Base-by-base conservation (phyloP, 2,329 filamentous ascomycete genomes). In the Talaromyces funiculosus region DNA sequence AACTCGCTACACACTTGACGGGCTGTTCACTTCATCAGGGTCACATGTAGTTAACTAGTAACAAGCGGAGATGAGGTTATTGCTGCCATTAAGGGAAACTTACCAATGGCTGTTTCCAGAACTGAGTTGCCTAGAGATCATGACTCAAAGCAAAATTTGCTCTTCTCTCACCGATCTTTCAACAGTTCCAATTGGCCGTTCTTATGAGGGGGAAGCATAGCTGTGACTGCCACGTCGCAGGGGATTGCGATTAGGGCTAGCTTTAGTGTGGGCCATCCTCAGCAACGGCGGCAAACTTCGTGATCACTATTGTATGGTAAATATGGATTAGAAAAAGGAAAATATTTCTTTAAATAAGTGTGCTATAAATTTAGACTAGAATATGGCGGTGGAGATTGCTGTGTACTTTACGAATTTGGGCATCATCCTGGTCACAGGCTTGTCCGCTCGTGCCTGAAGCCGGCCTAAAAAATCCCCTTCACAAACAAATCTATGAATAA, bases 141-240 rank as follows among this genome's bases (percentile, higher is more conserved):
- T 16, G 4, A 45, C 24, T 37, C 22, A 33, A 57, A 47, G 18
- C 54, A 2, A 33, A 7, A 20, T 37, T 42, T 47, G 40, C 22
- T 57, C 16, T 35, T 51, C 29, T 20, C 31, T 57, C 55, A 57
- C 55, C 55, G 42, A 49, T 16, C 16, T 49, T 57, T 57, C 4
- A 38, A 7, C 20, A 24, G n/a, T 22, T 24, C 20, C 31, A 49
- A 47, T 57, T 26, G 42, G 54, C 40, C 12, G 20, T 37, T 24
- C 2, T 20, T n/a, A 16, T 10, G 22, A 16, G 10, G 18, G 29
- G 20, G 18, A 16, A 20, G 31, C 3, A 22, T 49, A 42, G 38
- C 26, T 57, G 31, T 47, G 12, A 35, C 35, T 20, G 31, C 55
- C 55, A 57, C 55, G 55, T 57, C 55, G 42, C 55, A 57, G 20